phyloP scores from a whole-genome alignment of 371 early-diverging fungal species.

The Syncephalastrum racemosum region DNA sequence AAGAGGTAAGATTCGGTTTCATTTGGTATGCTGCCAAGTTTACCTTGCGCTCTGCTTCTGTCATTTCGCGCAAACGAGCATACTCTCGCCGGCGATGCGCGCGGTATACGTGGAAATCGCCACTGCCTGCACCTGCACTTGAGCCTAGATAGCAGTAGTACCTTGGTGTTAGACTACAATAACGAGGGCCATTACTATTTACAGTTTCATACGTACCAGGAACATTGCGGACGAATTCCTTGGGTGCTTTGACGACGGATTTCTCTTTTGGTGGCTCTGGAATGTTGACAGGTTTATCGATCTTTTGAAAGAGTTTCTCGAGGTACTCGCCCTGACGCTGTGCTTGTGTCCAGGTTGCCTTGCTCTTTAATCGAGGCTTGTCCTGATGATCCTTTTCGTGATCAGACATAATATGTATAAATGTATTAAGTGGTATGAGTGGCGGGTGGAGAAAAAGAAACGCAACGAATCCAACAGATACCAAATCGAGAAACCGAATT shows the following conservation, averaged over 20 bases:
- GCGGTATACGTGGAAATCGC: slow-evolving; percentile 95
- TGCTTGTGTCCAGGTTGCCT: slow-evolving; percentile 17
- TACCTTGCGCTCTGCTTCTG: slow-evolving; percentile 76
- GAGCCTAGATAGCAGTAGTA: slow-evolving; percentile 55
- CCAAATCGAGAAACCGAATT: too few species aligned
- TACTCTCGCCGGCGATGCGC: slow-evolving; percentile 88
- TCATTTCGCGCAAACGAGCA: slow-evolving; percentile 76
- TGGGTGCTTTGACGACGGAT: slow-evolving; percentile 55
- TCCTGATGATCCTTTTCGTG: too few species aligned
- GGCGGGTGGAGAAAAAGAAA: too few species aligned
- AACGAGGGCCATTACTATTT: not conserved
- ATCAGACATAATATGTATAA: too few species aligned
- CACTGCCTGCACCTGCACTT: slow-evolving; percentile 95
- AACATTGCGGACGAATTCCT: slow-evolving; percentile 81
- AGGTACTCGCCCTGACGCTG: slow-evolving; percentile 68
- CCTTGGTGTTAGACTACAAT: not conserved
- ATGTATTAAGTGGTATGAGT: too few species aligned
- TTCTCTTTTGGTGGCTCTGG: slow-evolving; percentile 55
- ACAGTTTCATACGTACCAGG: slow-evolving; percentile 62
- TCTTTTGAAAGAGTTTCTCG: slow-evolving; percentile 71
- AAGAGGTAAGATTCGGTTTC: not conserved
- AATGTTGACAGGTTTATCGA: slow-evolving; percentile 79
- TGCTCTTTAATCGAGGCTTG: too few species aligned
- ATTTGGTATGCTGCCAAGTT: not conserved
- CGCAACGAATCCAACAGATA: too few species aligned